Conservation (phyloP, 139 green algal genomes). For the Trebouxia sp. region DNA sequence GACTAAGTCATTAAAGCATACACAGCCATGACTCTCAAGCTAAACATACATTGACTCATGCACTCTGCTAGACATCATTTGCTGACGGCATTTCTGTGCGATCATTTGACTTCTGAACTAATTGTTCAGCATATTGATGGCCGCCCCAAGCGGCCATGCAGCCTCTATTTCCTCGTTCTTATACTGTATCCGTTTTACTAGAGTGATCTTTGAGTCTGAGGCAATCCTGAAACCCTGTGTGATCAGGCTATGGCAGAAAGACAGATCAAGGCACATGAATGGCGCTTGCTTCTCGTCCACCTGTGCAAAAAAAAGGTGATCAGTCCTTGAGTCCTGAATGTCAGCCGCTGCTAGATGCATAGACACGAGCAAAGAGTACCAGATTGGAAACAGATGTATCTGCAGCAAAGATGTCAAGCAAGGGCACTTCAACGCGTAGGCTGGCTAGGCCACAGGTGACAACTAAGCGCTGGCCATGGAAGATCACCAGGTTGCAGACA, state of each 20-base stretch:
- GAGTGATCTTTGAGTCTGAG: constrained; percentile 44
- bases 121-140: constrained; percentile 68
- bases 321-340: background rate
- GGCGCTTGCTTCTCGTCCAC: constrained; percentile 59
- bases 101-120: too few species aligned
- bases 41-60: too few species aligned
- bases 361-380: background rate
- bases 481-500: too few species aligned
- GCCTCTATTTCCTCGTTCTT: constrained; percentile 86
- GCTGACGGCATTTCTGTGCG: too few species aligned
- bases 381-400: too few species aligned
- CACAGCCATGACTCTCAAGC: too few species aligned
- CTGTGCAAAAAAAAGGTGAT: constrained; percentile 2
- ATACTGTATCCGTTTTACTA: constrained; percentile 81
- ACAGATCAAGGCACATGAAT: constrained; percentile 94
- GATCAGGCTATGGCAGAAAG: constrained; percentile 85
- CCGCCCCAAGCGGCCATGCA: constrained; percentile 90
- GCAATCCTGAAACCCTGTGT: constrained; percentile 79
- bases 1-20: too few species aligned
- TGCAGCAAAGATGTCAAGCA: too few species aligned
- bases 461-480: too few species aligned
- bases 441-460: too few species aligned
- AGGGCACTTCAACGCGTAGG: too few species aligned
- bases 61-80: too few species aligned
- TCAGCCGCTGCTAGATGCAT: background rate